Base-by-base conservation (phyloP, 352 stramenopile species). In the Aphanomyces euteiches region DNA sequence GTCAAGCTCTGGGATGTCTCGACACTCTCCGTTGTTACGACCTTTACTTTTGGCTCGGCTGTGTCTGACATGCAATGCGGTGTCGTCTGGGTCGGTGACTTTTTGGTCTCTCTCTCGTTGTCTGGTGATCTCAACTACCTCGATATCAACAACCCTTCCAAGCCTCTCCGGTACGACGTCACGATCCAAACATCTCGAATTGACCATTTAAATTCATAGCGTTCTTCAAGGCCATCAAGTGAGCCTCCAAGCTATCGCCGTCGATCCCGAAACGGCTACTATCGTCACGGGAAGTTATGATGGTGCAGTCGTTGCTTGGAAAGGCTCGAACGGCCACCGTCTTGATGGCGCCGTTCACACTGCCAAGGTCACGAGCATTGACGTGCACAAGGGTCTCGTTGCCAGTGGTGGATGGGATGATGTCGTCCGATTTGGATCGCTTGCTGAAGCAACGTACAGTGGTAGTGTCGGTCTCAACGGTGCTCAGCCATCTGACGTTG, bases 211-310 rank as follows among this genome's bases (percentile, higher is more conserved):
- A 8, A 50, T 73, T 19, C 90, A 93, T 77, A 75, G 86, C 50
- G 81, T 97, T 21, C 79, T 97, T 39, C 92, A 96, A 63, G 92
- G 88, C 8, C 92, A 98, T 67, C 90, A 96, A 74, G 93, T 96
- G 57, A 93, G 89, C 57, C 96, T 98, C 72, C 79, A 93, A 45
- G 82, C 88, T 17, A 79, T 98, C 60, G 81, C 88, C 19, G 86
- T 94, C 28, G 90, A 96, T 75, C 73, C 75, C 17, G 70, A 71
- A 39, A 83, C 85, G 10, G 78, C 84, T 17, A 75, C 87, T 17
- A 81, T 98, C 28, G 83, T 98, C 70, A 98, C 95, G 7, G 93
- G 90, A 53, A 97, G 95, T 72, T 97, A 96, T 72, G 95, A 98
- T 75, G 93, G 95, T 17, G 89, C 98, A 28, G 77, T 99, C 40